Evolutionary conservation across 352 stramenopile species (phyloP).

Genomic region (Pythium dissotocum): DNA sequence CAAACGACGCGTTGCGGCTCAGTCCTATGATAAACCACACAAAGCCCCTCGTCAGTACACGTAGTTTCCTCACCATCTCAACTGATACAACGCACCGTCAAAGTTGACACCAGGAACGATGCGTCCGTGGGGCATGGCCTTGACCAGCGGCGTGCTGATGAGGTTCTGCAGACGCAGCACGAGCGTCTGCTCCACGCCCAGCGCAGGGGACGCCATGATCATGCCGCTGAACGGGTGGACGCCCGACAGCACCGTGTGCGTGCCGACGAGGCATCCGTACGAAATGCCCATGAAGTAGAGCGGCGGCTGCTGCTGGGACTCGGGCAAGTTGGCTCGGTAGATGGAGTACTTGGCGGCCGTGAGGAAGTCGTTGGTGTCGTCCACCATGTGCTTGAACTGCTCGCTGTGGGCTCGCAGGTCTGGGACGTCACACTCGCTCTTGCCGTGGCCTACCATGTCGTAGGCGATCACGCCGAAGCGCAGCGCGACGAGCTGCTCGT

Average conservation of each 20-base stretch:
- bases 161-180: conserved; percentile 42
- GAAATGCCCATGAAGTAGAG: conserved; percentile 69
- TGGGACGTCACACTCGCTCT: conserved; percentile 46
- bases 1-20: conserved; percentile 39
- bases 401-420: conserved; percentile 45
- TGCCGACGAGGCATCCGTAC: conserved; percentile 61
- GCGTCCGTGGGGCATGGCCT: conserved; percentile 42
- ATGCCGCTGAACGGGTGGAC: conserved; percentile 47
- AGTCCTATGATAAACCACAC: conserved; percentile 20
- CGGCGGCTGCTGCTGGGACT: conserved; percentile 24
- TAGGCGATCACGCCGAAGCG: conserved; percentile 64
- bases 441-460: conserved; percentile 60
- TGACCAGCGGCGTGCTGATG: conserved; percentile 41
- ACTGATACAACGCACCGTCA: conserved; percentile 24
- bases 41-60: not conserved
- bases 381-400: conserved; percentile 61
- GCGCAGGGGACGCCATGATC: conserved; percentile 55
- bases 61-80: no score
- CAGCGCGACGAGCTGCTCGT: conserved; percentile 39
- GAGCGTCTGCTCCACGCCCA: conserved; percentile 62
- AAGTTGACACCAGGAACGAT: conserved; percentile 64
- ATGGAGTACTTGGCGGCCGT: conserved; percentile 41
- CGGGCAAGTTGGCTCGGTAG: conserved; percentile 37
- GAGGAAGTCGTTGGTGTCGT: conserved; percentile 70
- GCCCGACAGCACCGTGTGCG: conserved; percentile 55